Conservation (phyloP, 2,329 filamentous ascomycete genomes). For the Neopestalotiopsis sp. region DNA sequence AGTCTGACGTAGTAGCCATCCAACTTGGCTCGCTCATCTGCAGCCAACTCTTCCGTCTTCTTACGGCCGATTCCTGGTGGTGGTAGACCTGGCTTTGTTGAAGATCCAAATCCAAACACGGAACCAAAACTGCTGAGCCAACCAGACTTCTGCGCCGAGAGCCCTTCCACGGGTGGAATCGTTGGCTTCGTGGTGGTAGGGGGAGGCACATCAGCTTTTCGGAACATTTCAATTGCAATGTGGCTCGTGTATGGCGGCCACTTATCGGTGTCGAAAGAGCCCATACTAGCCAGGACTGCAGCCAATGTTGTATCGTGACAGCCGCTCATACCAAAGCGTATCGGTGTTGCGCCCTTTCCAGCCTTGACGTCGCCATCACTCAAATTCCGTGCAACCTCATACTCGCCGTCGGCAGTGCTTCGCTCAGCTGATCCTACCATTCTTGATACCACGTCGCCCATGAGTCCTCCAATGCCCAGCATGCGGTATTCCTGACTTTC, state of each 20-base stretch:
- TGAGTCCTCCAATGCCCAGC: slow-evolving; percentile 82
- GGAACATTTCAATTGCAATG: slow-evolving; percentile 89
- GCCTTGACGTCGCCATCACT: slow-evolving; percentile 37
- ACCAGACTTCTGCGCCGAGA: slow-evolving; percentile 22
- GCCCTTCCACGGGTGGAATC: slow-evolving; percentile 23
- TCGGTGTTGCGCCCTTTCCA: slow-evolving; percentile 45
- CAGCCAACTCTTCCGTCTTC: slow-evolving; percentile 59
- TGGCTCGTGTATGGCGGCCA: slow-evolving; percentile 97
- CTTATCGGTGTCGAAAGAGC: slow-evolving; percentile 72
- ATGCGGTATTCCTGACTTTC: slow-evolving; percentile 88
- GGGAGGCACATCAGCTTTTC: slow-evolving; percentile 45
- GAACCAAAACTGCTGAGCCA: slow-evolving; percentile 42
- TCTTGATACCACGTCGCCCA: slow-evolving; percentile 81
- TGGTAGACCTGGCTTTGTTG: slow-evolving; percentile 35
- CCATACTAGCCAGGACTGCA: slow-evolving; percentile 76
- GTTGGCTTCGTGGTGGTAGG: slow-evolving; percentile 18
- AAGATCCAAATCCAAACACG: slow-evolving; percentile 24
- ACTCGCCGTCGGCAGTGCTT: slow-evolving; percentile 57
- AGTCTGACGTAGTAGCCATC: slow-evolving; percentile 86
- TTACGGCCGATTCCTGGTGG: slow-evolving; percentile 65
- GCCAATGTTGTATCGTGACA: slow-evolving; percentile 96
- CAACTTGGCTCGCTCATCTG: slow-evolving; percentile 63
- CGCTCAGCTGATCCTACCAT: slow-evolving; percentile 74
- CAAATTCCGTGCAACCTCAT: slow-evolving; percentile 46
- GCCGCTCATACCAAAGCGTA: slow-evolving; percentile 81